Base-by-base conservation (phyloP, 345 rosid genomes). In the Melastoma malabathricum region DNA sequence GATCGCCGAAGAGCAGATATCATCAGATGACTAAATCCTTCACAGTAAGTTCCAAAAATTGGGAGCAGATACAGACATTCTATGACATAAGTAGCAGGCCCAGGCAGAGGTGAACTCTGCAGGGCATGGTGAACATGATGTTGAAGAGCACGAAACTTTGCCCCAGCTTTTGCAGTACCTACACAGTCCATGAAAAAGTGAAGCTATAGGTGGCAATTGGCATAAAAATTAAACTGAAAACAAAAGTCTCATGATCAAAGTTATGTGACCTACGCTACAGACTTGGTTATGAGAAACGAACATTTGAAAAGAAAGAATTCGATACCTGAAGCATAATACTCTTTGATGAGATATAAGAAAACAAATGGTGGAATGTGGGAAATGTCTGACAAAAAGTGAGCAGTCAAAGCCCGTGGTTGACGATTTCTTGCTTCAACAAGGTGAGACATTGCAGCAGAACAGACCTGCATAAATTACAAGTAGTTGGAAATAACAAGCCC, bases 21-120 rank as follows among this genome's bases (percentile, higher is more conserved):
- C 3, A 92, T 64, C 82, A 92, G 70, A 69, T 92, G 98, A 70
- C 95, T 79, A 67, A 92, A 87, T 5, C 98, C 98, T 58, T 92
- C 97, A 17, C 67, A 60, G 50, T 87, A 53, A 0, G 59, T 16
- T 16, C 80, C 96, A 68, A 87, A 84, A 29, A 82, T 45, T 31
- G 95, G 98, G 44, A 92, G 81, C n/a, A 71, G 56, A 60, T 63
- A 68, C 27, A 92, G 81, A 63, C 98, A 87, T 20, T 62, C 70
- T 57, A 70, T 54, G 53, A 81, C 58, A 62, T 81, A 87, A 54
- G 82, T 77, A 47, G 84, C 72, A 0, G 96, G 78, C 10, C 86
- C 98, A 54, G 95, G 90, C 47, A 60, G 67, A 13, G 97, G 95
- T 46, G 80, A 75, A 69, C 83, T 87, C 18, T 29, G 15, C 0